phyloP scores from a whole-genome alignment of 2,329 filamentous ascomycete species.

The Talaromyces sp. region DNA sequence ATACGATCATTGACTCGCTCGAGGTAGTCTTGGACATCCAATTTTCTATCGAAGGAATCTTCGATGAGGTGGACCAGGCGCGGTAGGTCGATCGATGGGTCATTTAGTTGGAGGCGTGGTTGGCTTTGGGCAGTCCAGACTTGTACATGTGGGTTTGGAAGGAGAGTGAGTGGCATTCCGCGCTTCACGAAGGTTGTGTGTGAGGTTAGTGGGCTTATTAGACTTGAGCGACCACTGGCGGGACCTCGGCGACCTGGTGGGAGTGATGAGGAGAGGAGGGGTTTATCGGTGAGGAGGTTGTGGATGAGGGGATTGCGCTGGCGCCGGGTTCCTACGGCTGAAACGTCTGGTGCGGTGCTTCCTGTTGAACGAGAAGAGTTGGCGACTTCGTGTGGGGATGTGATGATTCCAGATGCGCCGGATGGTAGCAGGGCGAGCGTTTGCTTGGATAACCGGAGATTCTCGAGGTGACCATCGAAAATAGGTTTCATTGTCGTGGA shows the following conservation, averaged over 20 bases:
- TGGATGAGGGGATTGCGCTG: constrained; percentile 87
- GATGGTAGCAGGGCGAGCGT: constrained; percentile 76
- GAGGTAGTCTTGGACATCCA: constrained; percentile 83
- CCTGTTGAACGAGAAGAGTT: constrained; percentile 49
- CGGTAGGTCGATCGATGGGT: constrained; percentile 79
- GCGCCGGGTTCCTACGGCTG: constrained; percentile 59
- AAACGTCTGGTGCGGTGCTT: constrained; percentile 34
- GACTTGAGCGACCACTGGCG: constrained; percentile 24
- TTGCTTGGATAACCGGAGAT: constrained; percentile 71
- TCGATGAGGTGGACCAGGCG: constrained; percentile 86
- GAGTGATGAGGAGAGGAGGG: constrained; percentile 86
- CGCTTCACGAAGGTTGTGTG: constrained; percentile 84
- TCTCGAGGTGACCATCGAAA: constrained; percentile 62
- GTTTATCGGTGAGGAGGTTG: constrained; percentile 94
- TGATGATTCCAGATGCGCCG: constrained; percentile 84
- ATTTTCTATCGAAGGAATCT: constrained; percentile 83
- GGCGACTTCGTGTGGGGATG: constrained; percentile 82
- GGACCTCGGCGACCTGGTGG: constrained; percentile 66
- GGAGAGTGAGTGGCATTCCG: constrained; percentile 84
- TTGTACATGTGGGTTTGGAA: constrained; percentile 67
- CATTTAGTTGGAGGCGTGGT: constrained; percentile 70
- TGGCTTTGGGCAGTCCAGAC: constrained; percentile 70
- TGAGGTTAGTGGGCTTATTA: constrained; percentile 44
- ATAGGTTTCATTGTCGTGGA: constrained; percentile 19
- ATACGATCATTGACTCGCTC: constrained; percentile 76